A percentile compares a stretch with the other conserved stretches of the same genome.
phyloP scores from a whole-genome alignment of 371 early-diverging fungal species.

The Mucor plumbeus region DNA sequence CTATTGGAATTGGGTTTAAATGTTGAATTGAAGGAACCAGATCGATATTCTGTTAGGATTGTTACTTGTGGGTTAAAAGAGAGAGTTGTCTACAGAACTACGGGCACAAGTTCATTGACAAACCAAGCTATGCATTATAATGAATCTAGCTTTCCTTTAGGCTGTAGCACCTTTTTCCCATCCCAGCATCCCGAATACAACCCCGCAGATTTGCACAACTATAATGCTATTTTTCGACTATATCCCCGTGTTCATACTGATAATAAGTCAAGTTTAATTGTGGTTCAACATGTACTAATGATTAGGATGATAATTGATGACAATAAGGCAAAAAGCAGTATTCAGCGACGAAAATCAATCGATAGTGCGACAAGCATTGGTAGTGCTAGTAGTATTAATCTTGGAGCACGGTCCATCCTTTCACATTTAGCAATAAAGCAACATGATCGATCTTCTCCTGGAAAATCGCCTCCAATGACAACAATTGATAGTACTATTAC shows the following conservation, averaged over 20 bases:
- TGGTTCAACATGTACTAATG: conserved; percentile 17
- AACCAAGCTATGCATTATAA: conserved; percentile 13
- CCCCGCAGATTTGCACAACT: conserved; percentile 21
- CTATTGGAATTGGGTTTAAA: conserved; percentile 19
- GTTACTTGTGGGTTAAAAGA: conserved; percentile 34
- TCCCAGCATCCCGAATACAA: conserved; percentile 23
- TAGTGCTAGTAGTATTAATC: neutral
- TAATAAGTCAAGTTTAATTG: conserved; percentile 21
- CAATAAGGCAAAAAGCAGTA: neutral
- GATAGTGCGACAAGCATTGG: neutral
- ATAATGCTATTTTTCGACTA: conserved; percentile 28
- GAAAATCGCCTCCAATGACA: neutral
- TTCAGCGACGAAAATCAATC: neutral
- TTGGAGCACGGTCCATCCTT: neutral
- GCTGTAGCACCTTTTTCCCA: conserved; percentile 26
- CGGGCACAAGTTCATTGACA: conserved; percentile 24
- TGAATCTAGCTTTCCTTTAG: conserved; percentile 19
- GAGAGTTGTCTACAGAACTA: conserved; percentile 25
- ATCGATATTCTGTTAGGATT: conserved; percentile 10
- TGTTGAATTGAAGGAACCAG: conserved; percentile 20
- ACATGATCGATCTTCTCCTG: neutral
- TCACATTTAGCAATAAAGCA: conserved; percentile 4
- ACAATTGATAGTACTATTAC: neutral
- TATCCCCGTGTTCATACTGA: conserved; percentile 29
- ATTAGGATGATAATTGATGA: conserved; percentile 22